These are phyloP conservation scores for Pseudozyma tsukubaensis DNA, from an alignment of 1,284 basidiomycete genomes.

Conservation along the genomic window DNA sequence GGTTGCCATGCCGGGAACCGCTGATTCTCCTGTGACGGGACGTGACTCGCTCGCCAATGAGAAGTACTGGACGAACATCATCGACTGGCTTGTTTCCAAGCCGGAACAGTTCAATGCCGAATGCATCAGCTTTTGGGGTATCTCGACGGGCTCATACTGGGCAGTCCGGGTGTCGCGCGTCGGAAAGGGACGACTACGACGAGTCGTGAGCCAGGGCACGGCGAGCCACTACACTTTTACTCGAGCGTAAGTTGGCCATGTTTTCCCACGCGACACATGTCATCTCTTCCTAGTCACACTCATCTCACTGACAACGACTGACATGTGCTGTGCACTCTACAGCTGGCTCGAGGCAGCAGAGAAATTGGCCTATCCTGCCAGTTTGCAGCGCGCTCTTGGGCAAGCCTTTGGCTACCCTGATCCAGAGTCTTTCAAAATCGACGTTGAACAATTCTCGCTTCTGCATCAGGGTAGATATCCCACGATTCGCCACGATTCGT, in stretches of 20 bases:
- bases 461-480: constrained; percentile 21
- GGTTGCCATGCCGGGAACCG: constrained; percentile 44
- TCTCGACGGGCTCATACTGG: constrained; percentile 47
- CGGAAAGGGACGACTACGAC: constrained; percentile 17
- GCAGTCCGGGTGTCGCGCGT: constrained; percentile 31
- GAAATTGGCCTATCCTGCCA: constrained; percentile 36
- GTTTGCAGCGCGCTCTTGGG: constrained; percentile 34
- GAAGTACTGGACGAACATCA: constrained; percentile 32
- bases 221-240: constrained; percentile 48
- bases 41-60: constrained; percentile 10
- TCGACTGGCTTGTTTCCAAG: constrained; percentile 42
- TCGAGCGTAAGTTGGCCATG: constrained; percentile 18
- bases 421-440: constrained; percentile 25
- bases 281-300: too few species aligned
- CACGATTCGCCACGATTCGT: too few species aligned
- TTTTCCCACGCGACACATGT: neutral
- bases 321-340: neutral
- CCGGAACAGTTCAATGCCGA: constrained; percentile 12
- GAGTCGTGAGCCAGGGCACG: constrained; percentile 42
- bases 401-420: constrained; percentile 38
- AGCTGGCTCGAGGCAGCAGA: constrained; percentile 50
- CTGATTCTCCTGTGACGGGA: constrained; percentile 45
- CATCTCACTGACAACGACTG: neutral
- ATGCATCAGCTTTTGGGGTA: constrained; percentile 44
- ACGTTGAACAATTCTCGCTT: constrained; percentile 38